Conservation (phyloP, 768 basidiomycete species). For the Rhodosporidiobolus odoratus region DNA sequence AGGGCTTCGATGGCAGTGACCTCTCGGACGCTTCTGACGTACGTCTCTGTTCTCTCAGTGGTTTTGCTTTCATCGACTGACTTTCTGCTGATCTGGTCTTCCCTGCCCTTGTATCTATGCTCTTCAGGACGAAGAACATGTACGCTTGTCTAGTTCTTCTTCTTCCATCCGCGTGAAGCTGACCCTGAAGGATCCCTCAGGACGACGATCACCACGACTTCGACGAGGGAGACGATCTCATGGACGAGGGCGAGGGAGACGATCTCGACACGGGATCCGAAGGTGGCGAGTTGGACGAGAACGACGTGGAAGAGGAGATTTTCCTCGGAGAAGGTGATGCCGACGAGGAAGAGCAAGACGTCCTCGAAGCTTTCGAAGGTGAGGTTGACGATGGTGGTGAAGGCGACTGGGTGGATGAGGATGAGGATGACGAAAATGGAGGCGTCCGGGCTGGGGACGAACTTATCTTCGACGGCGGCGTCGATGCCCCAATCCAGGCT, state of each 20-base stretch:
- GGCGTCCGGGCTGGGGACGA: conserved; percentile 56
- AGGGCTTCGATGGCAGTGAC: conserved; percentile 19
- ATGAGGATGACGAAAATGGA: conserved; percentile 57
- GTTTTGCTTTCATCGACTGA: neutral
- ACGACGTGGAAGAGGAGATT: conserved; percentile 28
- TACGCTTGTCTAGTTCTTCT: neutral
- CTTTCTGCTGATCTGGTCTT: neutral
- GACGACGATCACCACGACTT: conserved; percentile 27
- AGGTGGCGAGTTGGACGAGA: conserved; percentile 17
- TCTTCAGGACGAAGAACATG: conserved; percentile 3
- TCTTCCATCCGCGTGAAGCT: neutral
- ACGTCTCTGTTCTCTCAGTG: neutral
- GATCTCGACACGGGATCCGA: conserved; percentile 75
- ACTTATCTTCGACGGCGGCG: conserved; percentile 46
- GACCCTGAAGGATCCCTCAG: neutral
- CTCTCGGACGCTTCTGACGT: conserved; percentile 31
- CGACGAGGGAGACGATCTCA: conserved; percentile 46
- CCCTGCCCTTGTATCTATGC: no score
- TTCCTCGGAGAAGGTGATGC: conserved; percentile 52
- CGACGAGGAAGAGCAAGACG: conserved; percentile 71
- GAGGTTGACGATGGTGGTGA: conserved; percentile 70
- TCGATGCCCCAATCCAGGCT: conserved; percentile 45
- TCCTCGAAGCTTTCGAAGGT: conserved; percentile 68
- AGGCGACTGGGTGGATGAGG: conserved; percentile 57
- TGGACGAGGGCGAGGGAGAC: conserved; percentile 56